These are phyloP conservation scores for Aristolochia californica DNA, from an alignment of 164 flowering plant genomes.

Conservation along the genomic window DNA sequence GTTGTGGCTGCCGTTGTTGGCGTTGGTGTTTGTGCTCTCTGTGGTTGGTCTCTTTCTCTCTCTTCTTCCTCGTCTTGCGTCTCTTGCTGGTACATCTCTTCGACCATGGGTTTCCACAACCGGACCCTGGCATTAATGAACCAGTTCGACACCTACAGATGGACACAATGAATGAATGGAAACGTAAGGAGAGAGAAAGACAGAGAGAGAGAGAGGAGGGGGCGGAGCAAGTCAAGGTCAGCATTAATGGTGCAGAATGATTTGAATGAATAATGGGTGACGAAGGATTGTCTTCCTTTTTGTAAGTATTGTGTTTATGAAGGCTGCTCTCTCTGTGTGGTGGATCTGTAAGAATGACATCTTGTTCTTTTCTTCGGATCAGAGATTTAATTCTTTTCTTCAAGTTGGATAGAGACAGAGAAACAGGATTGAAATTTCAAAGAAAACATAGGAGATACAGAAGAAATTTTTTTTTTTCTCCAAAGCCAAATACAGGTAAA, in stretches of 20 bases:
- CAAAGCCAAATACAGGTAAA: too few relatives aligned
- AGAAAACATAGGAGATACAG: too few relatives aligned
- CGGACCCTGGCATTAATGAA: slow-evolving; percentile 50
- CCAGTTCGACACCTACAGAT: slow-evolving; percentile 40
- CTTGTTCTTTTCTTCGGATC: neutral
- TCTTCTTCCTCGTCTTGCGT: slow-evolving; percentile 19
- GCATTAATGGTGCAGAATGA: slow-evolving; percentile 2
- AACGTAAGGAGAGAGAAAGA: too few relatives aligned
- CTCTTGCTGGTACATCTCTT: slow-evolving; percentile 47
- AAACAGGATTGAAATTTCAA: too few relatives aligned
- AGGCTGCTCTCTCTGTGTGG: neutral
- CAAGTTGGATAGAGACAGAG: too few relatives aligned
- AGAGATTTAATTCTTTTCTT: too few relatives aligned
- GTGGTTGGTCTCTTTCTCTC: neutral
- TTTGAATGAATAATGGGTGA: neutral
- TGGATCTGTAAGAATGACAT: neutral
- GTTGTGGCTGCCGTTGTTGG: neutral
- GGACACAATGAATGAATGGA: neutral
- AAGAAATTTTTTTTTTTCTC: too few relatives aligned
- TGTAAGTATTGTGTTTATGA: slow-evolving; percentile 2
- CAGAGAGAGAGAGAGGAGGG: neutral
- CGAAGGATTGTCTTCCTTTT: neutral
- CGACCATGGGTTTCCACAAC: slow-evolving; percentile 55
- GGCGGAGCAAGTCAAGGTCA: neutral
- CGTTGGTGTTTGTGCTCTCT: slow-evolving; percentile 20